Evolutionary conservation across 139 green algal species (phyloP).

Genomic region (Chlamydomonas applanata): DNA sequence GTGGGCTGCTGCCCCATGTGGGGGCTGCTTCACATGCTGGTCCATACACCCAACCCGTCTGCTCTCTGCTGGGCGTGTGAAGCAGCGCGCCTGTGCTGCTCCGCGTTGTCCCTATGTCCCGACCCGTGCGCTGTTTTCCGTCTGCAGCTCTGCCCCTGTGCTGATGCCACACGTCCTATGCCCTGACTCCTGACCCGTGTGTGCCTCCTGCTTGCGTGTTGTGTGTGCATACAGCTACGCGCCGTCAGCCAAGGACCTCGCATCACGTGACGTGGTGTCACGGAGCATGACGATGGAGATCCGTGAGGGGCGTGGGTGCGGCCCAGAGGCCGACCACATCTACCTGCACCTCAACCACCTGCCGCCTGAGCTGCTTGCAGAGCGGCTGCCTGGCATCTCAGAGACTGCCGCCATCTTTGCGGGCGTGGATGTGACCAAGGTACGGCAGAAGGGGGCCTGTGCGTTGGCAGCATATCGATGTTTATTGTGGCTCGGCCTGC

Average conservation of each 20-base stretch:
- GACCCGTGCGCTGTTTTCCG: not conserved
- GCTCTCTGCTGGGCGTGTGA: no score
- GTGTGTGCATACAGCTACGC: slow-evolving; percentile 79
- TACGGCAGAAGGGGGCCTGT: no score
- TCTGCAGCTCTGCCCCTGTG: not conserved
- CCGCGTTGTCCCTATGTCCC: no score
- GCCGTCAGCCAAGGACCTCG: slow-evolving; percentile 96
- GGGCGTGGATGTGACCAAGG: slow-evolving; percentile 94
- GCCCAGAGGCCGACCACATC: slow-evolving; percentile 92
- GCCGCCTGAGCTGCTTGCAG: slow-evolving; percentile 91
- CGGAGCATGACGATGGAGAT: slow-evolving; percentile 96
- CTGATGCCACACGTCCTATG: not conserved
- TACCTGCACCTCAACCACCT: slow-evolving; percentile 99
- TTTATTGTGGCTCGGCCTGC: no score
- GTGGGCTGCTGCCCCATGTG: no score
- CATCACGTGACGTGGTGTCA: slow-evolving; percentile 95
- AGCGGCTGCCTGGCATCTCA: slow-evolving; percentile 93
- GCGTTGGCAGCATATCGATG: no score
- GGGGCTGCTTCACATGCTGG: no score
- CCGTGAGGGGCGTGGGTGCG: slow-evolving; percentile 78
- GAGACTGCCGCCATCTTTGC: slow-evolving; percentile 99
- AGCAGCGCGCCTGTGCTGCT: no score
- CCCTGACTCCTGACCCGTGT: no score
- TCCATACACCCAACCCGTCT: no score
- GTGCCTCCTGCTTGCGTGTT: no score